Evolutionary conservation across 148 eudicot genomes (phyloP), one percentile per base, ranked within the genome.

Genomic region (Chenopodium album): DNA sequence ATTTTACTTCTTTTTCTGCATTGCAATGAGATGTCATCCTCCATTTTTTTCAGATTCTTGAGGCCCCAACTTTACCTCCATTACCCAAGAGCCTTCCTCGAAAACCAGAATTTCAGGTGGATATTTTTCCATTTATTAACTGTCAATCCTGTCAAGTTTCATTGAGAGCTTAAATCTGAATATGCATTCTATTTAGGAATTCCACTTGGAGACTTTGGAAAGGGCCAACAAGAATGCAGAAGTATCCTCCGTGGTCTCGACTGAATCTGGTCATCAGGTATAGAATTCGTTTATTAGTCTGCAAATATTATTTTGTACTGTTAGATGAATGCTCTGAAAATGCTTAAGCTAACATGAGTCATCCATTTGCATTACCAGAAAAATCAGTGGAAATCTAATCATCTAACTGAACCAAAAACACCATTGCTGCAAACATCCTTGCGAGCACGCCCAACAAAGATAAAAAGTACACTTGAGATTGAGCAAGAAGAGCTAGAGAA

Each of bases 401-500:
- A 74, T 67, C 91, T 92, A 56, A 90, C 92, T 48, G 90, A 97
- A 84, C 98, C 98, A 17, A 94, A 90, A 86, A 72, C 94, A 62
- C 99, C 98, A 28, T 80, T 82, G 78, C 44, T 96, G 62, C 97
- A 91, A 84, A 97, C 99, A 28, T 90, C 92, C 76, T 73, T 97
- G 23, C 91, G 99, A 86, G 98, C 99, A 76, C 92, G 98, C 20
- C 97, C 99, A 32, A 81, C 87, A 14, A 86, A 68, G 85, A 88
- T 91, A 69, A 97, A 94, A 83, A 94, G 86, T 78, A 88, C 92
- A 4, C 89, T 90, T 80, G 99, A 97, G 79, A 85, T 97, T 23
- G 99, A 92, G 80, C 85, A 85, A 82, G 95, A 97, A 86, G 91
- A 89, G 85, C 91, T 97, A 50, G 97, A 97, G 75, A 92, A 97